Evolutionary conservation across 2,329 filamentous ascomycete genomes (phyloP), one percentile per base, ranked within the genome.

Genomic region (Acrocalymma vagum): DNA sequence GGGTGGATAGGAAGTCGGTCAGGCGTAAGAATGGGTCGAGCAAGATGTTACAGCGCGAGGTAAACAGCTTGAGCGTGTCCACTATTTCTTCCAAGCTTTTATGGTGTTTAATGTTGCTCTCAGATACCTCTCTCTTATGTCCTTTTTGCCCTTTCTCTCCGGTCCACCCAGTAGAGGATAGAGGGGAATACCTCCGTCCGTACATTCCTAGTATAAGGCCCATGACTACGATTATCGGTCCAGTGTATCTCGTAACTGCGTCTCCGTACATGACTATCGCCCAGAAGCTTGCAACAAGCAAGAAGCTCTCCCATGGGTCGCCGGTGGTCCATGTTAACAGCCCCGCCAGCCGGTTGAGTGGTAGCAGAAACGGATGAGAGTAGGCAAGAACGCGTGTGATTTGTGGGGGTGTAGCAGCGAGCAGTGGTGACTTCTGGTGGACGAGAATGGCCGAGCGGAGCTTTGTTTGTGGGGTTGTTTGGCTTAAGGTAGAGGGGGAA

Each of bases 71-170:
- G 29, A 99, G 74, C 0, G 90, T 95, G 58, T 97, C 92, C 41
- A 99, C 88, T 46, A 99, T 99, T 73, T 99, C 94, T 67, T 99
- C 94, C 36, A 99, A 73, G 34, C 91, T 96, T 76, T 96, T 96
- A 62, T 96, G 90, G 59, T 94, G 89, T 45, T 87, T 85, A 27
- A 85, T 86, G 46, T 80, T 84, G 58, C 90, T 88, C 7, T 69
- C 67, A 6, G 78, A 74, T 3, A 70, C 69, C 13, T 72, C 71
- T 22, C 74, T 74, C 45, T 76, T 80, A 39, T 81, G 76, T 21
- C 70, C 73, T 38, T 79, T 80, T 60, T 82, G 68, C 20, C 67
- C 69, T 53, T 77, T 86, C 65, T 86, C 82, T 5, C 81, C 82
- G 0, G 81, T 84, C 81, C 88, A 90, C 10, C 86, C 86, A 20